Base-by-base conservation (phyloP, 495 filamentous ascomycete genomes). In the Viridothelium virens region DNA sequence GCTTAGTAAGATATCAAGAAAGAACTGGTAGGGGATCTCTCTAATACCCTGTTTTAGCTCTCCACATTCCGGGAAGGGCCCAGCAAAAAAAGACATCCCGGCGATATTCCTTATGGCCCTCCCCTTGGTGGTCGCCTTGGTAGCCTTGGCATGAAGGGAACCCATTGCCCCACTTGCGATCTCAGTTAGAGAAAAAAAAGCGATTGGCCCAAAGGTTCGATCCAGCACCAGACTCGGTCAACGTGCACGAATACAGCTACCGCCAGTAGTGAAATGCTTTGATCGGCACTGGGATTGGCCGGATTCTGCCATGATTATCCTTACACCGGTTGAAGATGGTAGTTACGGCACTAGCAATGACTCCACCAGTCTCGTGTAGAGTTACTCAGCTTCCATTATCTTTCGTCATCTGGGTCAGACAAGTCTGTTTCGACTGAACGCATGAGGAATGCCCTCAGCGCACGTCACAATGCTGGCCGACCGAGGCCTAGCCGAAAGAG, bases 401-500 rank as follows among this genome's bases (percentile, higher is more conserved):
- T 9, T 7, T 59, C 31, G 53, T 59, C 53, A 59, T 36, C 14
- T 11, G 53, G 6, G 53, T 59, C 53, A 59, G 25, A 59, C 53
- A 31, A 59, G 18, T 33, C 7, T 33, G 53, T 59, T 59, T 59
- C 53, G 31, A 59, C 25, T 10, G 53, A 59, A 36, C 7, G 53
- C 53, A 59, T 59, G 31, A 59, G 31, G 31, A 59, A 9, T 34
- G 25, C 25, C 53, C 31, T 33, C 31, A 34, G 53, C 31, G 53
- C 53, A 59, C 25, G 25, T 59, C 53, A 31, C 48, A 53, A 14
- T 59, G 53, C 53, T 18, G 6, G 53, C 7, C 5, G 53, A 3
- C 53, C 53, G 53, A 59, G 6, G 25, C 36, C 53, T 59, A 59
- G 53, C 53, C 53, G 25, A 59, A 59, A 59, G 18, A 59, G 53